Percentiles rank a stretch among this genome's conserved stretches.
phyloP scores from a whole-genome alignment of 805 yeast species.

The Cyberlindnera samutprakarnensis region DNA sequence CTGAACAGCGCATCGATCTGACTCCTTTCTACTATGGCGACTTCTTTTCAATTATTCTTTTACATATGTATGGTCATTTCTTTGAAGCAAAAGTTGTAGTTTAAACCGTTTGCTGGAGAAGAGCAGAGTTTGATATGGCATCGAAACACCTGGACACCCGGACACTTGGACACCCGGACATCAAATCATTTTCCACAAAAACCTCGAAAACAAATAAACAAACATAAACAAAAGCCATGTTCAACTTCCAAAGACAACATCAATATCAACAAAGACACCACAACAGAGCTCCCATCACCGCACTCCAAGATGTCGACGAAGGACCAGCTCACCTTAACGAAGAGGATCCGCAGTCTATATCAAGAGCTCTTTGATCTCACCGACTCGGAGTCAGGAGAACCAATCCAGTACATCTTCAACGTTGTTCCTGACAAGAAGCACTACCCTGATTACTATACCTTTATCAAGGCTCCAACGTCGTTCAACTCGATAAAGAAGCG shows the following conservation, averaged over 20 bases:
- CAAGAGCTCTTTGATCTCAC: constrained; percentile 34
- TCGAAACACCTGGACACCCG: too few relatives aligned
- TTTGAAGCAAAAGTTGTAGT: too few relatives aligned
- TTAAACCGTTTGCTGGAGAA: too few relatives aligned
- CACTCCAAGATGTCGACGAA: constrained; percentile 8
- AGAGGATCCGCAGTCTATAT: constrained; percentile 21
- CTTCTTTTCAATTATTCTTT: too few relatives aligned
- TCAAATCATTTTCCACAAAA: too few relatives aligned
- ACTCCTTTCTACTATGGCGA: too few relatives aligned
- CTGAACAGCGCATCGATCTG: too few relatives aligned
- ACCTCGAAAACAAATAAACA: not conserved
- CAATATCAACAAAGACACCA: not conserved
- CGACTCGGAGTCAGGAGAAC: constrained; percentile 31
- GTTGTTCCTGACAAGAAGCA: constrained; percentile 65
- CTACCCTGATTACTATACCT: constrained; percentile 69
- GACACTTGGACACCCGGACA: not conserved
- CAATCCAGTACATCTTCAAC: constrained; percentile 52
- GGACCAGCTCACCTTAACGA: constrained; percentile 13
- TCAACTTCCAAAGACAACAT: not conserved
- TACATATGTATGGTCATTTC: too few relatives aligned
- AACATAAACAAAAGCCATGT: too few relatives aligned
- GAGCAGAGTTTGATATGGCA: too few relatives aligned
- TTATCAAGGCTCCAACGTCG: constrained; percentile 76
- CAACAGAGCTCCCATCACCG: not conserved
- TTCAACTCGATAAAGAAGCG: constrained; percentile 61